phyloP scores from a whole-genome alignment of 179 eudicot species.

The Kewa caespitosa region DNA sequence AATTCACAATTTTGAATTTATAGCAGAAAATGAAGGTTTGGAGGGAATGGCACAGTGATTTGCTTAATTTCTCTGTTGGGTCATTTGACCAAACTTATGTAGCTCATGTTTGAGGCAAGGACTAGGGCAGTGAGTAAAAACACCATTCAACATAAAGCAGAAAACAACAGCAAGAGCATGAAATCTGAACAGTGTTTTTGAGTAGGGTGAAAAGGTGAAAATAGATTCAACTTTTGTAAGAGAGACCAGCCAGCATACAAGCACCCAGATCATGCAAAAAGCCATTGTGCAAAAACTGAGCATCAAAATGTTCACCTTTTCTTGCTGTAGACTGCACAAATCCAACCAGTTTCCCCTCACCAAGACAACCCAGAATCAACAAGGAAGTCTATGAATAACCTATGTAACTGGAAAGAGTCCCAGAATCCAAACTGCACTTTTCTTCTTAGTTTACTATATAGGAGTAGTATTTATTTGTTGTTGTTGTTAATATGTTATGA shows the following conservation, averaged over 20 bases:
- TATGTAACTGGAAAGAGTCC: conserved; percentile 24
- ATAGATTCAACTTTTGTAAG: not conserved
- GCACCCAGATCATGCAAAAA: conserved; percentile 27
- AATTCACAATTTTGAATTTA: not conserved
- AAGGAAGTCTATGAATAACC: not conserved
- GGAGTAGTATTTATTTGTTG: not conserved
- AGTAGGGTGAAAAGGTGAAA: conserved; percentile 3
- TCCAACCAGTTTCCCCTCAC: not conserved
- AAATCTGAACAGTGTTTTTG: conserved; percentile 23
- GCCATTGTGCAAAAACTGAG: conserved; percentile 26
- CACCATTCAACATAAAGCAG: not conserved
- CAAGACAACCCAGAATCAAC: not conserved
- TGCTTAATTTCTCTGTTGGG: not conserved
- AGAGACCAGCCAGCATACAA: conserved; percentile 30
- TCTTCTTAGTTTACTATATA: not conserved
- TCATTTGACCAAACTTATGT: conserved; percentile 1
- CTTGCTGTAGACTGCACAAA: conserved; percentile 10
- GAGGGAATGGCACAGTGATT: conserved; percentile 22
- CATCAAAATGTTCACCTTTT: conserved; percentile 8
- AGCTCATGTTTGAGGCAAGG: conserved; percentile 1
- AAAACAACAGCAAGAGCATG: conserved; percentile 17
- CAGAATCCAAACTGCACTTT: conserved; percentile 14
- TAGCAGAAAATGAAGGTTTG: not conserved
- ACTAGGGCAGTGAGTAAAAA: conserved; percentile 22
- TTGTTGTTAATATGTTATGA: conserved; percentile 16